phyloP scores from a whole-genome alignment of 441 rosid species.

The Euphorbia neoarborescens region DNA sequence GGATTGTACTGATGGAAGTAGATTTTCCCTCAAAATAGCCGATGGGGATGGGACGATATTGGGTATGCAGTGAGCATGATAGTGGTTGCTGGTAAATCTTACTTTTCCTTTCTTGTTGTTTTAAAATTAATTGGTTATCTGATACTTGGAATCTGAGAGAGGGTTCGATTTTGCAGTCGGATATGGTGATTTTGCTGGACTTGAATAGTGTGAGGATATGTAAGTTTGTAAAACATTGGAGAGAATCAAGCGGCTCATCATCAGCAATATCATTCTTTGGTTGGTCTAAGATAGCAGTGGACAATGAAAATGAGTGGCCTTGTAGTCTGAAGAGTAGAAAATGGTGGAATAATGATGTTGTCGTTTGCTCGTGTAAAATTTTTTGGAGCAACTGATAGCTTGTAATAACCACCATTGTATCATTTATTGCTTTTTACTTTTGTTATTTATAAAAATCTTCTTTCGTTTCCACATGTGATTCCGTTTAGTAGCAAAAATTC shows the following conservation, averaged over 20 bases:
- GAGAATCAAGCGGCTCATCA: not conserved
- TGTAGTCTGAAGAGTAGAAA: not conserved
- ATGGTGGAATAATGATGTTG: not conserved
- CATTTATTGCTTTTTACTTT: too few species aligned
- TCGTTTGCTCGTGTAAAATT: not conserved
- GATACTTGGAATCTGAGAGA: not conserved
- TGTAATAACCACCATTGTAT: too few species aligned
- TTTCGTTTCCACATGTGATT: too few species aligned
- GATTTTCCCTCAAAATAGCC: constrained; percentile 10
- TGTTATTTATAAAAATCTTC: too few species aligned
- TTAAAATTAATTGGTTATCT: not conserved
- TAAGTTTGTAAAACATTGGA: not conserved
- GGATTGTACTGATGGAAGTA: not conserved
- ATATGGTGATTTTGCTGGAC: not conserved
- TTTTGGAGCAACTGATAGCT: too few species aligned
- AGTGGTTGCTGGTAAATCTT: not conserved
- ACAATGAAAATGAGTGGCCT: not conserved
- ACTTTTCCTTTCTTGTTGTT: not conserved
- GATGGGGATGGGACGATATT: not conserved
- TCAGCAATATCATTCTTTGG: not conserved
- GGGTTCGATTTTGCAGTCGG: not conserved
- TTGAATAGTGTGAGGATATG: not conserved
- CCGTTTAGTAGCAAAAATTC: too few species aligned
- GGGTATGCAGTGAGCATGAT: not conserved
- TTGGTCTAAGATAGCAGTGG: too few species aligned